Base-by-base conservation (phyloP, 768 basidiomycete genomes). In the Kwoniella europaea region DNA sequence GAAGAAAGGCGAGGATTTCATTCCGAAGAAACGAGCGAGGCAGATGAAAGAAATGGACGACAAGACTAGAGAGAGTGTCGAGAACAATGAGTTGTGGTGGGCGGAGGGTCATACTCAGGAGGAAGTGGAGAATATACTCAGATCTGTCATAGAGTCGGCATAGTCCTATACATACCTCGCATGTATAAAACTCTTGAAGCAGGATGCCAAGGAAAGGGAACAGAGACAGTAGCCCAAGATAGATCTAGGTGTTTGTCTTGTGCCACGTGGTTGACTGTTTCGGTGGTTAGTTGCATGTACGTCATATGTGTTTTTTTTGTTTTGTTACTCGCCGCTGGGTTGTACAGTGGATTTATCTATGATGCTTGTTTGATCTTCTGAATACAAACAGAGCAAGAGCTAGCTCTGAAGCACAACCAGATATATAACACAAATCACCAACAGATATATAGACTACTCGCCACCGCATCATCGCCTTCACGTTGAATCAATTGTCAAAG, bases 1-100 rank as follows among this genome's bases (percentile, higher is more conserved):
- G 41, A 78, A 79, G 67, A 35, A 63, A 20, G 71, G 63, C 3
- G 71, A 63, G 15, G 52, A 44, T 42, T 44, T 90, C 57, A 87
- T 86, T 62, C 87, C 90, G 76, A 86, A 85, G 50, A 86, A 87
- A 72, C 60, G 73, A 73, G 68, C 50, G 15, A 61, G 27, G 44
- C 57, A 52, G 20, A 41, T 43, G 22, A 24, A 46, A 46, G 68
- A 27, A 20, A n/a, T 93, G n/a, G 64, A 53, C 27, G 63, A 13
- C 6, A 20, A 56, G 50, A 57, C 18, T 43, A 50, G n/a, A 53
- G 27, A 1, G 27, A 53, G 16, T n/a, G 22, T 18, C 35, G 58
- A 35, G 57, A 44, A 44, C n/a, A 20, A 43, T 15, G 41, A 63
- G 43, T 7, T 65, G 35, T 74, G 72, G 73, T 76, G 75, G 75